Evolutionary conservation across 1,284 basidiomycete species (phyloP), one percentile per base, ranked within the genome.

Genomic region (Wolfiporia cocos): DNA sequence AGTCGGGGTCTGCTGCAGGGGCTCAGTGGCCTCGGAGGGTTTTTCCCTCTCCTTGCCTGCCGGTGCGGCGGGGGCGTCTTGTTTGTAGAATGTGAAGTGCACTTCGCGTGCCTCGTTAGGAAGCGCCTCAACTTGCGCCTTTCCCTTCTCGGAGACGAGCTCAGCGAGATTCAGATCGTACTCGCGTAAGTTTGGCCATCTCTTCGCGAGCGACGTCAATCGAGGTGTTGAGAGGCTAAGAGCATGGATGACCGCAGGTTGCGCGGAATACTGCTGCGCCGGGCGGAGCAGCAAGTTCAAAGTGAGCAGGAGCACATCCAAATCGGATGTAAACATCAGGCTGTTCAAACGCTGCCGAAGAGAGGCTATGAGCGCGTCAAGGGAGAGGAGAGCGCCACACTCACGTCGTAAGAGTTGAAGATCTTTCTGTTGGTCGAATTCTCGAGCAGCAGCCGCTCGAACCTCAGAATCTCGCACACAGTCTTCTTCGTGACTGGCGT

Each of bases 381-480:
- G 34, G 42, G 41, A 14, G 36, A 34, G 32, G 14, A 42, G 6
- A 29, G 36, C 43, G 49, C 38, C 24, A 26, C 18, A 68, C 91
- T 66, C 65, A 96, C 94, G 63, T 99, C 96, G 63, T 97, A 99
- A 3, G 93, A 97, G 48, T 81, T 85, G 67, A 90, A 99, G 46
- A 94, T 87, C 72, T 98, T 99, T 58, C 96, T 76, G 61, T 96
- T 99, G 36, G 95, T 99, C 46, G 94, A 96, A 64, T 98, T 98
- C 68, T 99, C 96, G 57, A 99, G 71, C 39, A 99, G 69, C 34
- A 99, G 69, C 42, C 90, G 78, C 64, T 92, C 82, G 54, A 99
- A 95, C 52, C 82, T 74, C 45, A 99, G 75, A 49, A 99, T 85
- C 58, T 88, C 83, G 48, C 85, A 78, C 12, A 96, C 62, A 3